A percentile compares a stretch with the other conserved stretches of the same genome.
phyloP scores from a whole-genome alignment of 1,284 basidiomycete species.

The Phylloboletellus chloephorus region DNA sequence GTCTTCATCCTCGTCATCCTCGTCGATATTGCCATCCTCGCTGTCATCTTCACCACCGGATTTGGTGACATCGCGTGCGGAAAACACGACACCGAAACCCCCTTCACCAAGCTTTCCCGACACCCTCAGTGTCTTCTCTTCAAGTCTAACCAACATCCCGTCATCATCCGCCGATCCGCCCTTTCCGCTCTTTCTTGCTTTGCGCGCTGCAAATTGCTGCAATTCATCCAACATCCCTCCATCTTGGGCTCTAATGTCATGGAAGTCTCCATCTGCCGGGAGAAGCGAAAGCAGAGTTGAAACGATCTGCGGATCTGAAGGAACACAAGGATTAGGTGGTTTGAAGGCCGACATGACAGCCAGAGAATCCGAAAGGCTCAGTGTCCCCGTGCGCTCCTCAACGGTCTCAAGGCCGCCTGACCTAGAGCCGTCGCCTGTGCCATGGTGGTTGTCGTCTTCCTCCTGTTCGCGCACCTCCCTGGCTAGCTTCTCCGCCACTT shows the following conservation, averaged over 20 bases:
- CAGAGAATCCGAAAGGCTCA: slow-evolving; percentile 62
- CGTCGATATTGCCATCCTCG: slow-evolving; percentile 54
- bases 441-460: slow-evolving; percentile 19
- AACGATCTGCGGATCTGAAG: slow-evolving; percentile 69
- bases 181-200: slow-evolving; percentile 41
- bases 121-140: slow-evolving; percentile 62
- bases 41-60: slow-evolving; percentile 40
- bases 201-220: slow-evolving; percentile 58
- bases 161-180: slow-evolving; percentile 39
- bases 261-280: slow-evolving; percentile 59
- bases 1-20: slow-evolving; percentile 52
- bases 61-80: slow-evolving; percentile 56
- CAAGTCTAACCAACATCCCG: slow-evolving; percentile 48
- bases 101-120: slow-evolving; percentile 93
- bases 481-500: slow-evolving; percentile 51
- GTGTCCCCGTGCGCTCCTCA: slow-evolving; percentile 54
- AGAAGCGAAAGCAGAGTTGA: slow-evolving; percentile 64
- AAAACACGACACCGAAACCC: slow-evolving; percentile 93
- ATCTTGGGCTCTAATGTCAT: slow-evolving; percentile 53
- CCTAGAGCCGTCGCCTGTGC: slow-evolving; percentile 28
- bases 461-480: slow-evolving; percentile 42
- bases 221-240: slow-evolving; percentile 62
- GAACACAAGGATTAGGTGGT: slow-evolving; percentile 86
- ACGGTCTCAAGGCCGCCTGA: slow-evolving; percentile 24
- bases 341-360: slow-evolving; percentile 56